Evolutionary conservation across 495 filamentous ascomycete species (phyloP), one percentile per base, ranked within the genome.

Genomic region (Parmelia sp.): DNA sequence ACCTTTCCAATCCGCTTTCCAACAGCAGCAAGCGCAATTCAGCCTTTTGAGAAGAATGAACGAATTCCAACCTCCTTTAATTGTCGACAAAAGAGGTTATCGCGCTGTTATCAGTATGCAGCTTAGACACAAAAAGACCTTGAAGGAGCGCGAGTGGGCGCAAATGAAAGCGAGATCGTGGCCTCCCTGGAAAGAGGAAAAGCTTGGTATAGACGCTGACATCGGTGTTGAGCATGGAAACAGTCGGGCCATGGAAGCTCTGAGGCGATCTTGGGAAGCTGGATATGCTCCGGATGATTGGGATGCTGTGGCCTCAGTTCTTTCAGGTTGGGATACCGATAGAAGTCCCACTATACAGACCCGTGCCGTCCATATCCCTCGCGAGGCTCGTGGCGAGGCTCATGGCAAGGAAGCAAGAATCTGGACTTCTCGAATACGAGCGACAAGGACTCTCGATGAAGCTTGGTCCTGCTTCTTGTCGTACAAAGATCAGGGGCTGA

Each of bases 131-230:
- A 78, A 75, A 42, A 90, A 91, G 69, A 88, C 84, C 5, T 6
- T 60, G 0, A 71, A 73, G 2, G 88, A 90, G 71, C 80, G 76
- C 15, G 79, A 83, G 67, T 86, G 79, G 75, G 84, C 83, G 2
- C 71, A 75, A 42, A 69, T 87, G 37, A 88, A 90, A 74, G 77
- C 82, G 8, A 75, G 75, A 0, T 83, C 80, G 17, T 90, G 88
- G 88, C 88, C 88, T 4, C 88, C 88, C 2, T 91, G 84, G 85
- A 89, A 87, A 58, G 80, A 84, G 69, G 82, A 84, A 11, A 82
- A 75, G 51, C 75, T 82, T 17, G 84, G 83, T 4, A 78, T 86
- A 29, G 85, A 88, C 72, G 76, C 77, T 29, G 71, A 78, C 7
- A 82, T 82, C 35, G 82, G 79, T 11, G 74, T 77, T 53, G 83